A percentile compares a stretch with the other conserved stretches of the same genome.
These are phyloP conservation scores for Pythium apleroticum DNA, from an alignment of 352 stramenopile species.

Conservation along the genomic window DNA sequence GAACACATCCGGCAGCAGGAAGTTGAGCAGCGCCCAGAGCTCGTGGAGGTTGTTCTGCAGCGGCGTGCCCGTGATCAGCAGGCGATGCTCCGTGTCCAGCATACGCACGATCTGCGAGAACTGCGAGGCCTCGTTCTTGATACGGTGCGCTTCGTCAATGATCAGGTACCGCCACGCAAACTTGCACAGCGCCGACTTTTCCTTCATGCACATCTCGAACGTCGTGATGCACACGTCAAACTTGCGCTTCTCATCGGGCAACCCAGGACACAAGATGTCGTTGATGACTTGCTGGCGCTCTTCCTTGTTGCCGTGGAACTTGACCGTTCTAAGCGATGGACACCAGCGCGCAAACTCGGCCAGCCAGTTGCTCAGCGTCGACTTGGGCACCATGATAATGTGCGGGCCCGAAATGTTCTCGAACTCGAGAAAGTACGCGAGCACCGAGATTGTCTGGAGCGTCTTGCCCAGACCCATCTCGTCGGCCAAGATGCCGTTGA, in stretches of 20 bases:
- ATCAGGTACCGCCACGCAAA: slow-evolving; percentile 90
- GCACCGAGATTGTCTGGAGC: slow-evolving; percentile 90
- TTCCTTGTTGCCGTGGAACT: slow-evolving; percentile 92
- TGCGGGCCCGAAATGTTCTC: slow-evolving; percentile 88
- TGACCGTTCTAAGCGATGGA: slow-evolving; percentile 89
- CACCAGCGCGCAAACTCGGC: slow-evolving; percentile 92
- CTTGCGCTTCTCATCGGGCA: slow-evolving; percentile 90
- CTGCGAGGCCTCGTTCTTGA: slow-evolving; percentile 89
- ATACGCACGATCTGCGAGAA: slow-evolving; percentile 84
- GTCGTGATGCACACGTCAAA: slow-evolving; percentile 97
- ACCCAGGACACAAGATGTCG: slow-evolving; percentile 86
- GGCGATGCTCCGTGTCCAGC: slow-evolving; percentile 78
- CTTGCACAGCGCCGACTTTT: slow-evolving; percentile 86
- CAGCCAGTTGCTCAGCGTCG: slow-evolving; percentile 94
- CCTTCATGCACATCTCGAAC: slow-evolving; percentile 95
- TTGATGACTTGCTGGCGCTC: slow-evolving; percentile 85
- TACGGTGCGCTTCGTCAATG: slow-evolving; percentile 88
- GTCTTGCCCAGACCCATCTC: slow-evolving; percentile 99
- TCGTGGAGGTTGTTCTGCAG: slow-evolving; percentile 96
- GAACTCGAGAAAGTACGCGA: slow-evolving; percentile 84
- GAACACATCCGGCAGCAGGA: slow-evolving; percentile 94
- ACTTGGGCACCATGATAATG: slow-evolving; percentile 94
- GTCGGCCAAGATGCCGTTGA: slow-evolving; percentile 98
- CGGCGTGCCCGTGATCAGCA: slow-evolving; percentile 94
- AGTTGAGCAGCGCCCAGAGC: slow-evolving; percentile 94